Base-by-base conservation (phyloP, 2,329 filamentous ascomycete genomes). In the Calonectria henricotiae region DNA sequence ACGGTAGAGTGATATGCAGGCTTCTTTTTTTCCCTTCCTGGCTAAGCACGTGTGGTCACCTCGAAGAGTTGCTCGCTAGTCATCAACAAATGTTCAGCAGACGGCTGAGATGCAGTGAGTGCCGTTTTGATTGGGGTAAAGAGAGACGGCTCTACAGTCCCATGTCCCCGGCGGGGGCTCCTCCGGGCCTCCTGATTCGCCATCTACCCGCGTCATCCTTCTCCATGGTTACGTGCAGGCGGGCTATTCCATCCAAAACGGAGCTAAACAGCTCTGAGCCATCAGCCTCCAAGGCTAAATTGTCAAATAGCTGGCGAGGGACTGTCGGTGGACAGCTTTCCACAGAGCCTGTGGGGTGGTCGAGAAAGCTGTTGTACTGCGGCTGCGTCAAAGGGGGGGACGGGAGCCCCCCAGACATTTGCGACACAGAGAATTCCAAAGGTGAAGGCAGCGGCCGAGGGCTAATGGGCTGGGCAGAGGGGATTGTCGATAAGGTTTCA, bases 141-240 rank as follows among this genome's bases (percentile, higher is more conserved):
- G 35, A 6, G 49, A 35, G 5, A 39, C 30, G 17, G 20, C 11
- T 6, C 77, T 78, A 77, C 62, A 64, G 63, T 62, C 58, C 37
- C 37, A 32, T 25, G 8, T 61, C 55, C 6, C 30, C 71, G 47
- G 66, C 68, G 2, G 27, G 27, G 7, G 27, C 27, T 30, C 71
- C 65, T 49, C 67, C 67, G 32, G 72, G 46, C 27, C 78, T 73
- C 43, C 73, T 76, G 62, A 85, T 83, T 70, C 84, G 80, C 84
- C 83, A 86, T 46, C 84, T 79, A 3, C 83, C 84, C 12, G 78
- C 80, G 15, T 81, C 76, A 55, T 85, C 82, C 73, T 79, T 75
- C 35, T 70, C 69, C 80, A 86, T 84, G 20, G 76, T 74, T 12
- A 85, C 76, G 35, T 79, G 70, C 51, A 82, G 75, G 8, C 77